Conservation (phyloP, 768 basidiomycete genomes). For the Chalciporus sphaerocephalus region DNA sequence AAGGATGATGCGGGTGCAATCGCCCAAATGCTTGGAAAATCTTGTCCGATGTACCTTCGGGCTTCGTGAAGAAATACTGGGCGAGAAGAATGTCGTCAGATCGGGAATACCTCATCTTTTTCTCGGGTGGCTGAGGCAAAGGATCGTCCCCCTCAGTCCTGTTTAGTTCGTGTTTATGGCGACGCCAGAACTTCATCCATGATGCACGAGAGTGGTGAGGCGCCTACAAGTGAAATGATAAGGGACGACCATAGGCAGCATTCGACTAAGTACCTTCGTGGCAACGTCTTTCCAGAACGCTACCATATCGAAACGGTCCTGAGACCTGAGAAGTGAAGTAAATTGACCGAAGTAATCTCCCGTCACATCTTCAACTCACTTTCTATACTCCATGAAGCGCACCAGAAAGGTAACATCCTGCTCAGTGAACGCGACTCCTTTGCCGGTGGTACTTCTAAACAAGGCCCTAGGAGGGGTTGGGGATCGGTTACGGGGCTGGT, state of each 20-base stretch:
- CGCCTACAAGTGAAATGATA: slow-evolving; percentile 43
- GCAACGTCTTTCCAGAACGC: slow-evolving; percentile 79
- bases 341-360: not conserved
- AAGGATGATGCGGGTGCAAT: slow-evolving; percentile 77
- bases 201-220: slow-evolving; percentile 89
- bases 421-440: slow-evolving; percentile 84
- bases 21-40: slow-evolving; percentile 79
- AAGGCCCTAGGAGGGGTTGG: slow-evolving; percentile 79
- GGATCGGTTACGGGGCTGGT: slow-evolving; percentile 53
- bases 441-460: slow-evolving; percentile 82
- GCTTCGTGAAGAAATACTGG: slow-evolving; percentile 64
- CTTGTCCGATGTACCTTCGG: slow-evolving; percentile 79
- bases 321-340: slow-evolving; percentile 36
- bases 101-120: slow-evolving; percentile 83
- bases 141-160: slow-evolving; percentile 64
- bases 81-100: slow-evolving; percentile 78
- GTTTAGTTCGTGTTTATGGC: slow-evolving; percentile 81
- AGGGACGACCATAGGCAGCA: not conserved
- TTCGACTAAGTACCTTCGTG: slow-evolving; percentile 43
- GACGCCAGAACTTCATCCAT: slow-evolving; percentile 91
- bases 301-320: slow-evolving; percentile 68
- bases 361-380: slow-evolving; percentile 39
- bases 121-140: slow-evolving; percentile 71
- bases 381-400: slow-evolving; percentile 72
- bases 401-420: slow-evolving; percentile 78